Base-by-base conservation (phyloP, 805 yeast genomes). In the Diddensiella transvaalensis region DNA sequence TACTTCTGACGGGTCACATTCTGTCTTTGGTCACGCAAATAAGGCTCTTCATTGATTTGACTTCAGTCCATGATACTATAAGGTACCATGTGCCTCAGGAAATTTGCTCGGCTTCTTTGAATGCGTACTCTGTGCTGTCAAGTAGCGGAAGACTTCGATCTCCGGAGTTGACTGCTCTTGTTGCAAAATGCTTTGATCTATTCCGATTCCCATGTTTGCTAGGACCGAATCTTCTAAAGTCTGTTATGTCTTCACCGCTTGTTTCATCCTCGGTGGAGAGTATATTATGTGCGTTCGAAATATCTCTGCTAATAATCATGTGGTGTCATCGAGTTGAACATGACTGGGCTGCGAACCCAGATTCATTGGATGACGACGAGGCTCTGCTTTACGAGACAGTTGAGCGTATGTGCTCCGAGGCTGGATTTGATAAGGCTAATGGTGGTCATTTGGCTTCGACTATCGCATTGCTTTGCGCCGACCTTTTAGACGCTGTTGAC, bases 241-340 rank as follows among this genome's bases (percentile, higher is more conserved):
- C 59, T 6, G 47, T 57, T 42, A 26, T 58, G 43, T 46, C 56
- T 22, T 64, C 65, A 3, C 40, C 54, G 35, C 41, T 53, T 1
- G 48, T 56, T 13, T 40, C 55, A 15, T 48, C 58, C 11, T 48
- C 53, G 4, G 51, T 55, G 18, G 59, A 54, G 40, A 43, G 52
- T 41, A 41, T 60, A 23, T 48, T 60, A 6, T 38, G 54, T 10
- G 53, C 56, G 3, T 57, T 60, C 30, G 65, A 62, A 44, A 44
- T 59, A 32, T 50, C 60, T 2, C 44, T 62, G 19, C 54, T 55
- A 5, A 47, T 62, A 15, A 51, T 60, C 19, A 53, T 61, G 51
- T 62, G 66, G 66, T 53, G 57, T 42, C 58, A 60, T 22, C 51
- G 60, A 10, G 52, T 61, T 8, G 63, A 61, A 40, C 56, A 58